Evolutionary conservation across 352 stramenopile genomes (phyloP), one percentile per base, ranked within the genome.

Genomic region (Globisporangium cystogenes): DNA sequence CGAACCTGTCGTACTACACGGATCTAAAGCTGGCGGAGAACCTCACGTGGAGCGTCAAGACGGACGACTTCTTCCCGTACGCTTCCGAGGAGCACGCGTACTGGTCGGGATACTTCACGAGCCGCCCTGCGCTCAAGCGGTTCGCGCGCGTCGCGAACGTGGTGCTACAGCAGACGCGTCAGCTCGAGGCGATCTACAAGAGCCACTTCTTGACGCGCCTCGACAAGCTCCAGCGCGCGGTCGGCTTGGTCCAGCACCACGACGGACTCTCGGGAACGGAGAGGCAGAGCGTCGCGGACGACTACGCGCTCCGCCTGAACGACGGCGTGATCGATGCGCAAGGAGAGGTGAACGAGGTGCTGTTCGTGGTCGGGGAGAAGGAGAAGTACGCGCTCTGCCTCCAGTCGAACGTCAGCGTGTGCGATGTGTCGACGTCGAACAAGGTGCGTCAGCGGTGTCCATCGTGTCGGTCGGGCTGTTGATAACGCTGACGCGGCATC

Each of bases 51-150:
- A 72, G 72, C 36, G 70, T 95, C 24, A 98, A 99, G 64, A 92
- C 77, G 4, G 95, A 98, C 45, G 96, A 99, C 57, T 99, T 99
- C 58, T 98, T 99, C 54, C 96, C 96, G 2, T 99, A 99, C 61
- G 85, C 74, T 1, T 96, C 98, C 36, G 85, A 81, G 37, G 68
- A 82, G 37, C 74, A 98, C 59, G 90, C 93, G 42, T 98, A 98
- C 68, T 99, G 96, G 82, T 75, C 93, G 11, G 96, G 97, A 1
- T 99, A 97, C 69, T 99, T 98, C 67, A 98, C 95, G 0, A 98
- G 85, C 53, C 82, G 97, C 15, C 79, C 96, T 1, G 64, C 77
- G 4, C 70, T 99, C 2, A 99, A 99, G 67, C 64, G 81, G 6
- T 88, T 98, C 47, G 87, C 96, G 48, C 78, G 93, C 11, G 82